A percentile compares a stretch with the other conserved stretches of the same genome.
phyloP scores from a whole-genome alignment of 2,329 filamentous ascomycete genomes.

The Microsporum canis region DNA sequence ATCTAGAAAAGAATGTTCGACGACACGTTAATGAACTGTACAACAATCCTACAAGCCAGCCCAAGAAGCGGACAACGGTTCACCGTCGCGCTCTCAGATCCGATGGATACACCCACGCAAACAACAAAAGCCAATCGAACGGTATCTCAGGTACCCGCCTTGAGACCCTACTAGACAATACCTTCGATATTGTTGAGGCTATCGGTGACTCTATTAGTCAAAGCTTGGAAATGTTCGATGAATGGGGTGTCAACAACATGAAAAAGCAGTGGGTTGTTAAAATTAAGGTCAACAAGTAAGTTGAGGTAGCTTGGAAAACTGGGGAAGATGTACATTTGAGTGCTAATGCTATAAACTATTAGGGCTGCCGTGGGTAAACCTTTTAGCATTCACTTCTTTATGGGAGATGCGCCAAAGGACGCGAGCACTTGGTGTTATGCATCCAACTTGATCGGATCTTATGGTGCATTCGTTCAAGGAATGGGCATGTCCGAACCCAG shows the following conservation, averaged over 20 bases:
- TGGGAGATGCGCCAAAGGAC: constrained; percentile 44
- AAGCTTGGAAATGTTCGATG: constrained; percentile 13
- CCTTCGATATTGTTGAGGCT: constrained; percentile 10
- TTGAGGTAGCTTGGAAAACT: background rate
- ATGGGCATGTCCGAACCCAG: background rate
- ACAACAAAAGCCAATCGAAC: background rate
- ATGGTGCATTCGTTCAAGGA: constrained; percentile 40
- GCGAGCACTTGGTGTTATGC: constrained; percentile 42
- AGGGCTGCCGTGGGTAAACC: constrained; percentile 44
- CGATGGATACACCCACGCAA: background rate
- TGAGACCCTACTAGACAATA: constrained; percentile 7
- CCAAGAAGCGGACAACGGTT: constrained; percentile 19
- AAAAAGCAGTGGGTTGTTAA: constrained; percentile 54
- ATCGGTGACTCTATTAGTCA: constrained; percentile 11
- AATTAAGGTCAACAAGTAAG: constrained; percentile 40
- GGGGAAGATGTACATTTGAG: background rate
- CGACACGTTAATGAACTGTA: constrained; percentile 51
- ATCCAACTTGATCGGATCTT: constrained; percentile 49
- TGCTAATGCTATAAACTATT: constrained; percentile 21
- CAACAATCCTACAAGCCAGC: constrained; percentile 24
- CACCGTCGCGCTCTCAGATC: constrained; percentile 12
- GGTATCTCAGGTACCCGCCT: constrained; percentile 15
- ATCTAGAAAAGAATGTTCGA: constrained; percentile 34
- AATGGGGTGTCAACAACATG: constrained; percentile 22
- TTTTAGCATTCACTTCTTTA: constrained; percentile 57